Conservation (phyloP, 768 basidiomycete genomes). For the Cystofilobasidium macerans region DNA sequence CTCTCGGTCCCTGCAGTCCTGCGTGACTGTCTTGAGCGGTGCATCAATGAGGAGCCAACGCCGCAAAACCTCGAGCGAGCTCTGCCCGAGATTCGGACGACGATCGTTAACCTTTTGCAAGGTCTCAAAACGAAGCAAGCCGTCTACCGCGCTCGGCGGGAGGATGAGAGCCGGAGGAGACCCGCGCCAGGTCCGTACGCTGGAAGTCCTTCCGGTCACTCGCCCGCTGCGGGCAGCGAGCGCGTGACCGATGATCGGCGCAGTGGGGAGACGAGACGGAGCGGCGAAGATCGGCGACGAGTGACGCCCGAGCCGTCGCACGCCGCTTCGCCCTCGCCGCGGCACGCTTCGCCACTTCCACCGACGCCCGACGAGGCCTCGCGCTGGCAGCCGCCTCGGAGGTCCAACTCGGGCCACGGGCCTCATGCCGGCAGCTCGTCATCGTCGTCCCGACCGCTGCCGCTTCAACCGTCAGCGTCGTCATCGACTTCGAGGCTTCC, state of each 20-base stretch:
- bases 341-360: constrained; percentile 5
- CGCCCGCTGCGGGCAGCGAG: too few species aligned
- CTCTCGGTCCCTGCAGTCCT: constrained; percentile 78
- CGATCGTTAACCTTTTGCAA: constrained; percentile 84
- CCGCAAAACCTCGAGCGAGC: constrained; percentile 74
- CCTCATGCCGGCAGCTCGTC: neutral
- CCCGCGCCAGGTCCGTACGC: neutral
- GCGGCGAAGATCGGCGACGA: neutral
- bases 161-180: constrained; percentile 14
- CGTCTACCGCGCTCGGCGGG: constrained; percentile 45
- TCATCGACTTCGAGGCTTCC: neutral
- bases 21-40: constrained; percentile 75
- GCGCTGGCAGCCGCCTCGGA: neutral
- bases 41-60: constrained; percentile 80
- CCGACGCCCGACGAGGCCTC: neutral
- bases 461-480: neutral
- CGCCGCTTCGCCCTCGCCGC: neutral
- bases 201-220: too few species aligned
- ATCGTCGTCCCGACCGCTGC: constrained; percentile 1
- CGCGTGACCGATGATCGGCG: too few species aligned
- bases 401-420: neutral
- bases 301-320: neutral
- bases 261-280: neutral
- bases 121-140: constrained; percentile 89
- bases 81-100: constrained; percentile 77